Conservation (phyloP, 768 basidiomycete genomes). For the Leccinum subgranulosum region DNA sequence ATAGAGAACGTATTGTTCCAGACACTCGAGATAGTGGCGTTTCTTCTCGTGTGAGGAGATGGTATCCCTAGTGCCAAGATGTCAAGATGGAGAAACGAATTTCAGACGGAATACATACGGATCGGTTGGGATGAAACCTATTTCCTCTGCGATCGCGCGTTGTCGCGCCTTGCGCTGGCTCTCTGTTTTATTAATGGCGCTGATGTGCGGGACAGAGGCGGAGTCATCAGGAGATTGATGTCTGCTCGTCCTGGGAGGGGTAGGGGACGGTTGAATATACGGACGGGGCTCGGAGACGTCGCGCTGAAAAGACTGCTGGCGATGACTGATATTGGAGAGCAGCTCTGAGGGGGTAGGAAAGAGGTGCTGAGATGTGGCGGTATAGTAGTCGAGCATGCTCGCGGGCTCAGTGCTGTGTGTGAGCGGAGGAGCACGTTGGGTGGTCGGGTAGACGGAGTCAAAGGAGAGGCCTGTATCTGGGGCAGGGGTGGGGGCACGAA, state of each 20-base stretch:
- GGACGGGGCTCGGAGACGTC: slow-evolving; percentile 2
- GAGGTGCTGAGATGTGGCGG: slow-evolving; percentile 31
- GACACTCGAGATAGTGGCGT: slow-evolving; percentile 66
- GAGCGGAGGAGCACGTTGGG: neutral
- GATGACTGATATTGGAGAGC: slow-evolving; percentile 40
- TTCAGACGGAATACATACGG: slow-evolving; percentile 40
- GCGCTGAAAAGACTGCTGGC: slow-evolving; percentile 3
- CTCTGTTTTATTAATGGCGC: slow-evolving; percentile 35
- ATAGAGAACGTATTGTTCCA: slow-evolving; percentile 68
- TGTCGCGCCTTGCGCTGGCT: slow-evolving; percentile 56
- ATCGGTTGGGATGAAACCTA: slow-evolving; percentile 59
- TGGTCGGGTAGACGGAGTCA: slow-evolving; percentile 10
- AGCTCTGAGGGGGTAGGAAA: slow-evolving; percentile 69
- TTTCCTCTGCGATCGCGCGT: slow-evolving; percentile 51
- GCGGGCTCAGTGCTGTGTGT: neutral
- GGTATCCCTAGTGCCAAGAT: slow-evolving; percentile 44
- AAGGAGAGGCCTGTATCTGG: slow-evolving; percentile 3
- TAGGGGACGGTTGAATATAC: slow-evolving; percentile 9
- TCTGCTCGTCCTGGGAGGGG: slow-evolving; percentile 4
- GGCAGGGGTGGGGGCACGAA: slow-evolving; percentile 7
- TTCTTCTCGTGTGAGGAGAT: slow-evolving; percentile 81
- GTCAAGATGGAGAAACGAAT: neutral
- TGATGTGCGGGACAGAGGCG: neutral
- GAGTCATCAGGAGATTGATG: slow-evolving; percentile 13
- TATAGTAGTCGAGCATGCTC: slow-evolving; percentile 21